These are phyloP conservation scores for Penicillium brasilianum DNA, from an alignment of 2,329 filamentous ascomycete genomes.

Conservation along the genomic window DNA sequence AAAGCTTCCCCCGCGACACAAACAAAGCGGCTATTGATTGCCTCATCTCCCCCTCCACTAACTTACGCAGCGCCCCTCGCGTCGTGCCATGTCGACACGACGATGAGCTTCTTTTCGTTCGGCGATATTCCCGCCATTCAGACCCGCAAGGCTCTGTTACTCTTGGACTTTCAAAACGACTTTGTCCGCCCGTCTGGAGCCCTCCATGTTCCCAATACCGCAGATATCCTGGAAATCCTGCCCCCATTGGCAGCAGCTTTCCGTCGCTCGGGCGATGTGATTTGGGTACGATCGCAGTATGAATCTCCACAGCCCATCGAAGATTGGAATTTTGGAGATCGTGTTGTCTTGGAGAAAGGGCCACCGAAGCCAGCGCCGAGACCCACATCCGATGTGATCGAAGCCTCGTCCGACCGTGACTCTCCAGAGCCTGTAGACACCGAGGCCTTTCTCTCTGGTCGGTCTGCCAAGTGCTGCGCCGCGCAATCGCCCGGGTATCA, in stretches of 20 bases:
- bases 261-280: constrained; percentile 71
- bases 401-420: constrained; percentile 28
- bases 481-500: constrained; percentile 52
- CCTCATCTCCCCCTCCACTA: background rate
- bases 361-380: constrained; percentile 15
- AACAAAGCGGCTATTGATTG: constrained; percentile 6
- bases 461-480: constrained; percentile 45
- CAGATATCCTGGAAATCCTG: constrained; percentile 70
- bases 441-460: constrained; percentile 50
- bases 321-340: constrained; percentile 55
- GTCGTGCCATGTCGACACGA: constrained; percentile 31
- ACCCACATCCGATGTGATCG: constrained; percentile 28
- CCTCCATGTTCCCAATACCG: constrained; percentile 67
- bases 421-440: constrained; percentile 39
- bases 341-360: constrained; percentile 46
- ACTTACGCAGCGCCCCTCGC: background rate
- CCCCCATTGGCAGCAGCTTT: constrained; percentile 72
- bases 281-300: constrained; percentile 84
- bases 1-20: background rate
- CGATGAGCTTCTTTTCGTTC: constrained; percentile 41
- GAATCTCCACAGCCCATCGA: constrained; percentile 64
- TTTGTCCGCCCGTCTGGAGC: constrained; percentile 73
- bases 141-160: constrained; percentile 72
- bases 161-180: constrained; percentile 90
- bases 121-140: constrained; percentile 55